A percentile compares a stretch with the other conserved stretches of the same genome.
Conservation (phyloP, 1,284 basidiomycete genomes). For the Athelia sp. region DNA sequence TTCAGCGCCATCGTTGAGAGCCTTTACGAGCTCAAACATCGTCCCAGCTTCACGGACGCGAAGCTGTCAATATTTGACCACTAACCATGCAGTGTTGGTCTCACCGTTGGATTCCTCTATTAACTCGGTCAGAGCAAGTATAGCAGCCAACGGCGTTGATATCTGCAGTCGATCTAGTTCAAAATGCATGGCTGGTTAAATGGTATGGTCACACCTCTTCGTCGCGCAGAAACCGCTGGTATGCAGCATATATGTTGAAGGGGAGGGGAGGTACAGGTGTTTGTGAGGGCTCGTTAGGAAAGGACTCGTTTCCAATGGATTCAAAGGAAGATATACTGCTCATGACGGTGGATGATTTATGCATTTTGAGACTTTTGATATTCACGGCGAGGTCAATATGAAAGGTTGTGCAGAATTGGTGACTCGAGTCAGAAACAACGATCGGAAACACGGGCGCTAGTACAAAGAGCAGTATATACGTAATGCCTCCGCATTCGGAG, state of each 20-base stretch:
- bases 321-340: not conserved
- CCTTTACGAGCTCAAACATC: slow-evolving; percentile 87
- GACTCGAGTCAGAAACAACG: too few relatives aligned
- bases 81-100: slow-evolving; percentile 13
- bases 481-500: too few relatives aligned
- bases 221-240: slow-evolving; percentile 49
- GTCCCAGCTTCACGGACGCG: slow-evolving; percentile 58
- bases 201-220: slow-evolving; percentile 8
- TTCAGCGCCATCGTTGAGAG: slow-evolving; percentile 72
- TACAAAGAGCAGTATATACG: too few relatives aligned
- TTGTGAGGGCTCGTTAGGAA: not conserved
- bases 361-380: too few relatives aligned
- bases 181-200: slow-evolving; percentile 1
- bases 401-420: too few relatives aligned
- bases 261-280: not conserved
- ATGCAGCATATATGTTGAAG: slow-evolving; percentile 57
- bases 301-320: not conserved
- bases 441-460: too few relatives aligned
- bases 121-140: slow-evolving; percentile 76
- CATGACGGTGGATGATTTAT: not conserved
- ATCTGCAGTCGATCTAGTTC: slow-evolving; percentile 38
- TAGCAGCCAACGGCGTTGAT: slow-evolving; percentile 84
- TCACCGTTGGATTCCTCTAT: slow-evolving; percentile 70
- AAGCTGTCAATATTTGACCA: slow-evolving; percentile 10
- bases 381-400: too few relatives aligned